Conservation (phyloP, 2,329 filamentous ascomycete genomes). For the Colletotrichum musicola region DNA sequence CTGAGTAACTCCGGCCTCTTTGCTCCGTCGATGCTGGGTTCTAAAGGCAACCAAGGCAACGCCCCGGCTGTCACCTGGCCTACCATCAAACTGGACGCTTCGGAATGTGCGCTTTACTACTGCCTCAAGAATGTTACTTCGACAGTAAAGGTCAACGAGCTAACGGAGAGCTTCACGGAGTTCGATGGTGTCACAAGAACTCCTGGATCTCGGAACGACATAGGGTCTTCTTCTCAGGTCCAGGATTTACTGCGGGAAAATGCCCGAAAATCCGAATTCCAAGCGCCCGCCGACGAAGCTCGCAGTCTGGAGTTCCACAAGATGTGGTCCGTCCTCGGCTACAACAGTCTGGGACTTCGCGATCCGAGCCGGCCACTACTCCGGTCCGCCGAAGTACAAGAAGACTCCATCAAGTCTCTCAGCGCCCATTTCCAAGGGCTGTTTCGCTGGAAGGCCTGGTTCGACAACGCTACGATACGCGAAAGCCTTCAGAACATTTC, state of each 20-base stretch:
- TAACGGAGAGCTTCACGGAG: constrained; percentile 8
- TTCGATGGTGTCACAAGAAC: neutral
- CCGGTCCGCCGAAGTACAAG: too few species aligned
- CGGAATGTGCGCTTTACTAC: constrained; percentile 21
- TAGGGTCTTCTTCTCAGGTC: too few species aligned
- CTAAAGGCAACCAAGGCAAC: too few species aligned
- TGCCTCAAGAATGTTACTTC: constrained; percentile 4
- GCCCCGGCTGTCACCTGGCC: too few species aligned
- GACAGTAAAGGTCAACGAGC: neutral
- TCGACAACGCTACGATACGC: neutral
- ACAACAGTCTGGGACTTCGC: too few species aligned
- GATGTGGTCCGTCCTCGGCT: neutral
- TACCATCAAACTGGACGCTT: neutral
- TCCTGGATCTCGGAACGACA: neutral
- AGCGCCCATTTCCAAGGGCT: constrained; percentile 3
- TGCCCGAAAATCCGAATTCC: neutral
- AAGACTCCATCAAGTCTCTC: neutral
- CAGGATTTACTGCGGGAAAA: too few species aligned
- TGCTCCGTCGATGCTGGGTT: too few species aligned
- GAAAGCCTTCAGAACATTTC: neutral
- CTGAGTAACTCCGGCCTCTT: too few species aligned
- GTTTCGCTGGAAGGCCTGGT: constrained; percentile 5
- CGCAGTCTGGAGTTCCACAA: constrained; percentile 14
- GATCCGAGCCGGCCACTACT: too few species aligned
- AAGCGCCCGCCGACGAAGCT: neutral